Conservation (phyloP, 169 alveolate genomes). For the Plasmodium sp. region DNA sequence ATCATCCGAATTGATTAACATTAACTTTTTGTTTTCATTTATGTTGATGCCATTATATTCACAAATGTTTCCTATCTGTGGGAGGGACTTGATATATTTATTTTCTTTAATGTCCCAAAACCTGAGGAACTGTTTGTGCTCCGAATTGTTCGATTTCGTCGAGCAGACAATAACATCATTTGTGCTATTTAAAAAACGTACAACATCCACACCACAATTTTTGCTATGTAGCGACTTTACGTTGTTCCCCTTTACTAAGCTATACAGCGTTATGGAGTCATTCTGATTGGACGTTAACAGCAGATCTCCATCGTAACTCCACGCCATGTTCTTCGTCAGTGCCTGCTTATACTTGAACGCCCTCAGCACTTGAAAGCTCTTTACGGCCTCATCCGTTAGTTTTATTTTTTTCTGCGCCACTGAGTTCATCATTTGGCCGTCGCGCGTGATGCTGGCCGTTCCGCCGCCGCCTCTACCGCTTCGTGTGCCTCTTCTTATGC, state of each 20-base stretch:
- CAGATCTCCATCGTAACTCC: conserved; percentile 57
- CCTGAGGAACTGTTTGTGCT: conserved; percentile 59
- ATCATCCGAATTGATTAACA: conserved; percentile 68
- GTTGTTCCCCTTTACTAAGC: conserved; percentile 26
- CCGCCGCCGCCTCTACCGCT: neutral
- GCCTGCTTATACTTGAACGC: conserved; percentile 58
- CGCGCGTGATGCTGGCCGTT: neutral
- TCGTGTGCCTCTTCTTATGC: neutral
- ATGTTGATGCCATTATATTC: conserved; percentile 44
- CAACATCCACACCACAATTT: conserved; percentile 68
- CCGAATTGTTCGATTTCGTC: conserved; percentile 46
- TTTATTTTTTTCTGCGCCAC: conserved; percentile 42
- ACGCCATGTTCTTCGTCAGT: conserved; percentile 32
- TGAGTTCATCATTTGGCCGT: conserved; percentile 14
- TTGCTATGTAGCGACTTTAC: conserved; percentile 51
- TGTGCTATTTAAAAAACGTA: conserved; percentile 27
- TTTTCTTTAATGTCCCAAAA: conserved; percentile 68
- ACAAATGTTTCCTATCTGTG: conserved; percentile 67
- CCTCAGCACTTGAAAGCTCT: conserved; percentile 30
- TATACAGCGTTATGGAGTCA: conserved; percentile 52
- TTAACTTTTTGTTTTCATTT: conserved; percentile 42
- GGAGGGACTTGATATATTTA: conserved; percentile 56
- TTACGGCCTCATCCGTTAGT: conserved; percentile 48
- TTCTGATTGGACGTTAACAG: conserved; percentile 47
- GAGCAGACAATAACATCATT: conserved; percentile 61